phyloP scores from a whole-genome alignment of 2,329 filamentous ascomycete species.

The Fusarium albidum region DNA sequence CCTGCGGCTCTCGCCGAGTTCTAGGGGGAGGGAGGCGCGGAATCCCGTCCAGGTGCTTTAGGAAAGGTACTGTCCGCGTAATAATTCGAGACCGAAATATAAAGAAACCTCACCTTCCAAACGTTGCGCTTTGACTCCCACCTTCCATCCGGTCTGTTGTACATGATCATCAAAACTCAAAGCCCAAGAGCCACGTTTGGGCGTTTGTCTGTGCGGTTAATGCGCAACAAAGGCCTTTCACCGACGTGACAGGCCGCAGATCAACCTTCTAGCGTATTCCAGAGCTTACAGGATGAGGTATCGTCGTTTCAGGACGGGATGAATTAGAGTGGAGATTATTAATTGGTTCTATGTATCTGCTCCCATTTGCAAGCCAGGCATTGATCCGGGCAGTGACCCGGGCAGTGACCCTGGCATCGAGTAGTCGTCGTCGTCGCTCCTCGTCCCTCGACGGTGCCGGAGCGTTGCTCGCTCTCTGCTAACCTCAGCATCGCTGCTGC shows the following conservation, averaged over 20 bases:
- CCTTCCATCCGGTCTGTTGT: not conserved
- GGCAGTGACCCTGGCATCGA: conserved; percentile 59
- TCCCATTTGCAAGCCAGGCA: conserved; percentile 49
- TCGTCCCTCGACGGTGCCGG: conserved; percentile 48
- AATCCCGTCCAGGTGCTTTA: conserved; percentile 9
- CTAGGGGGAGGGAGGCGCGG: too few relatives aligned
- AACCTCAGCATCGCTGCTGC: conserved; percentile 54
- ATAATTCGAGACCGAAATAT: conserved; percentile 15
- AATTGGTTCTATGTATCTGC: conserved; percentile 32
- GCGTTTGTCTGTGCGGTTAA: conserved; percentile 19
- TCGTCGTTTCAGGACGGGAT: not conserved
- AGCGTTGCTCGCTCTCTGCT: conserved; percentile 47
- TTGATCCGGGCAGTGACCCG: conserved; percentile 50
- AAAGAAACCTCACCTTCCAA: conserved; percentile 5
- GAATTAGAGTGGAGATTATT: conserved; percentile 14
- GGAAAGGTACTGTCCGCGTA: not conserved
- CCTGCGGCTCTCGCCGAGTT: conserved; percentile 42
- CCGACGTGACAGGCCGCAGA: not conserved
- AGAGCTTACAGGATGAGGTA: not conserved
- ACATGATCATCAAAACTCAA: conserved; percentile 5
- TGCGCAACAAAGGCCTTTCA: not conserved
- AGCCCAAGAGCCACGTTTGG: conserved; percentile 1
- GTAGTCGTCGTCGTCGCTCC: conserved; percentile 48
- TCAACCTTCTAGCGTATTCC: not conserved
- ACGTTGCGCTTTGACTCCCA: conserved; percentile 9